Conservation (phyloP, 148 eudicot genomes). For the Persicaria tinctoria region DNA sequence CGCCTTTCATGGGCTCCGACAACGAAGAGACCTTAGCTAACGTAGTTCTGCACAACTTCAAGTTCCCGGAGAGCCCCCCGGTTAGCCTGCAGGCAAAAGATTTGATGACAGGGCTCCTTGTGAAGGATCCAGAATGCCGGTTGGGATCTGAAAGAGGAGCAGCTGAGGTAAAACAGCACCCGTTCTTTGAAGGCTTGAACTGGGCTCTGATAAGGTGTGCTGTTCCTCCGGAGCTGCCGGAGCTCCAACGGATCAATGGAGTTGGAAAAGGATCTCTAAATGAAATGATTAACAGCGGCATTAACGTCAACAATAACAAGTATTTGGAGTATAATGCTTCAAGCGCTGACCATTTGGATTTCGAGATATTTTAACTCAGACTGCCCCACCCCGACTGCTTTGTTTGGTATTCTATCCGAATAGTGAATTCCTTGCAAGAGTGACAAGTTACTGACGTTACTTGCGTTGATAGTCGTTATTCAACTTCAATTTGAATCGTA, state of each 20-base stretch:
- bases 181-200: slow-evolving; percentile 79
- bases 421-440: not conserved
- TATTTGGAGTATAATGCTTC: slow-evolving; percentile 39
- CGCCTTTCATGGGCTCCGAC: slow-evolving; percentile 75
- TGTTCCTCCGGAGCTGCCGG: slow-evolving; percentile 73
- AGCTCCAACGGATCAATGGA: slow-evolving; percentile 25
- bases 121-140: slow-evolving; percentile 73
- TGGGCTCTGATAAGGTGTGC: slow-evolving; percentile 95
- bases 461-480: not conserved
- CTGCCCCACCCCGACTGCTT: not conserved
- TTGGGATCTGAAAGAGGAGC: slow-evolving; percentile 82
- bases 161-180: slow-evolving; percentile 87
- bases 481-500: not conserved
- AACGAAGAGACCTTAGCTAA: slow-evolving; percentile 89
- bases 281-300: slow-evolving; percentile 24
- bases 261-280: slow-evolving; percentile 18
- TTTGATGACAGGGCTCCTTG: slow-evolving; percentile 58
- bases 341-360: slow-evolving; percentile 57
- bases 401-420: not conserved
- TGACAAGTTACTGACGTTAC: not conserved
- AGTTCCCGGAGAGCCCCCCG: slow-evolving; percentile 71
- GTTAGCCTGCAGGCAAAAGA: slow-evolving; percentile 84
- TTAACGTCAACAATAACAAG: slow-evolving; percentile 19
- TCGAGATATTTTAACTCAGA: slow-evolving; percentile 49
- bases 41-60: slow-evolving; percentile 58